Conservation (phyloP, 345 rosid species). For the Aquilaria malaccensis region DNA sequence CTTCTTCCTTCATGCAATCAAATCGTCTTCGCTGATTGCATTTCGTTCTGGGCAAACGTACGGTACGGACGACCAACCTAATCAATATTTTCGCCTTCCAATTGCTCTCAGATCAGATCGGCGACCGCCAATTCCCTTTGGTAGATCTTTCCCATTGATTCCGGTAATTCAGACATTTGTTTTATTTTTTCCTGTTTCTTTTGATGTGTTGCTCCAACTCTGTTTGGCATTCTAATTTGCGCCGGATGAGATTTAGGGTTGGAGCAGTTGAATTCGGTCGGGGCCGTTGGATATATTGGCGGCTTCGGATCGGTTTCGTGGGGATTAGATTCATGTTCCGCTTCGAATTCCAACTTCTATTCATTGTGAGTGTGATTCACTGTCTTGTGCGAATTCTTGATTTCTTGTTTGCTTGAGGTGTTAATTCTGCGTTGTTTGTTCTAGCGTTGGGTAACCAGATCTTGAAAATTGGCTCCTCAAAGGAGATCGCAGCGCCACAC, state of each 20-base stretch:
- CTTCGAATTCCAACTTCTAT: slow-evolving; percentile 40
- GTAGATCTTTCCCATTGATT: slow-evolving; percentile 21
- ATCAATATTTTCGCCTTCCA: too few relatives aligned
- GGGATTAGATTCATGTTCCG: slow-evolving; percentile 28
- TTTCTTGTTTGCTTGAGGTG: slow-evolving; percentile 2
- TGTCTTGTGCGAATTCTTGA: background rate
- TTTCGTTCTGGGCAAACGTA: slow-evolving; percentile 10
- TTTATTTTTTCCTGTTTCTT: background rate
- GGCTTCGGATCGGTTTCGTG: background rate
- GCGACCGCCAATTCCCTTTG: background rate
- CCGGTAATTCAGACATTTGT: background rate
- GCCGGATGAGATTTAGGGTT: too few relatives aligned
- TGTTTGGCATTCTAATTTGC: too few relatives aligned
- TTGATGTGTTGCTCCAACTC: too few relatives aligned
- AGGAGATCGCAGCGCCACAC: slow-evolving; percentile 97
- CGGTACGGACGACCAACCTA: background rate
- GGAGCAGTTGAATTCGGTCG: background rate
- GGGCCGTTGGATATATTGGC: background rate
- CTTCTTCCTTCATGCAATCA: slow-evolving; percentile 11
- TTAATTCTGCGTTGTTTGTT: slow-evolving; percentile 5
- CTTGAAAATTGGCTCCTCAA: slow-evolving; percentile 93
- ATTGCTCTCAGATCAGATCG: slow-evolving; percentile 17
- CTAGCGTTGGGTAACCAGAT: slow-evolving; percentile 52
- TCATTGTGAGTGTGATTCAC: slow-evolving; percentile 35
- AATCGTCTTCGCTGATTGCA: too few relatives aligned